Evolutionary conservation across 2,329 filamentous ascomycete genomes (phyloP).

Genomic region (Aureobasidium sp.): DNA sequence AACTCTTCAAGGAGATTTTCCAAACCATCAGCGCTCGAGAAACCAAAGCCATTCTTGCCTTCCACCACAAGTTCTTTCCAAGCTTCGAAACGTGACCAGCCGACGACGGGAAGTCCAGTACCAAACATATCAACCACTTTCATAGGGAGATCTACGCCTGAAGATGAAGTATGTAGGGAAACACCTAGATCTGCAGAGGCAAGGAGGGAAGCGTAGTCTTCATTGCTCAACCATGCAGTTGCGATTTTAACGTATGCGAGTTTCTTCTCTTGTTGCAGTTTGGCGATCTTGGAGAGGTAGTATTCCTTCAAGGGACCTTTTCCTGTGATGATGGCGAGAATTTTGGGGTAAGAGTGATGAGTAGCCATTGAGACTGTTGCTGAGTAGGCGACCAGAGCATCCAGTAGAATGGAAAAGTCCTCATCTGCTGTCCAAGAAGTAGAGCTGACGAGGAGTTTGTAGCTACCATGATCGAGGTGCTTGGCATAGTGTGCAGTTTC

Average conservation of each 20-base stretch:
- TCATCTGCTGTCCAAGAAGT: slow-evolving; percentile 98
- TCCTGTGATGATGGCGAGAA: slow-evolving; percentile 90
- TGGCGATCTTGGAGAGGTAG: slow-evolving; percentile 60
- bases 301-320: slow-evolving; percentile 76
- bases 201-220: slow-evolving; percentile 77
- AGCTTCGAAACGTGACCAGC: slow-evolving; percentile 77
- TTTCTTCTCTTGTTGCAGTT: slow-evolving; percentile 52
- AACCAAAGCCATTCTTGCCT: slow-evolving; percentile 77
- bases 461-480: slow-evolving; percentile 32
- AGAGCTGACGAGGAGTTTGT: slow-evolving; percentile 74
- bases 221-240: slow-evolving; percentile 77
- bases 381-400: slow-evolving; percentile 71
- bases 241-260: slow-evolving; percentile 63
- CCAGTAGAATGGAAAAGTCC: slow-evolving; percentile 81
- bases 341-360: slow-evolving; percentile 42
- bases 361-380: slow-evolving; percentile 33
- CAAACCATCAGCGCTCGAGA: slow-evolving; percentile 62
- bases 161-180: slow-evolving; percentile 86
- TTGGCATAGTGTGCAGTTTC: slow-evolving; percentile 54
- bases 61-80: slow-evolving; percentile 88
- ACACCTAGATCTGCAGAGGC: slow-evolving; percentile 82
- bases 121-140: slow-evolving; percentile 99
- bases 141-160: slow-evolving; percentile 94
- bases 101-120: slow-evolving; percentile 79
- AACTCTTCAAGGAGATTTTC: slow-evolving; percentile 54